Percentiles rank a stretch among this genome's conserved stretches.
phyloP scores from a whole-genome alignment of 176 grass and related monocot species.

The Avena insularis region DNA sequence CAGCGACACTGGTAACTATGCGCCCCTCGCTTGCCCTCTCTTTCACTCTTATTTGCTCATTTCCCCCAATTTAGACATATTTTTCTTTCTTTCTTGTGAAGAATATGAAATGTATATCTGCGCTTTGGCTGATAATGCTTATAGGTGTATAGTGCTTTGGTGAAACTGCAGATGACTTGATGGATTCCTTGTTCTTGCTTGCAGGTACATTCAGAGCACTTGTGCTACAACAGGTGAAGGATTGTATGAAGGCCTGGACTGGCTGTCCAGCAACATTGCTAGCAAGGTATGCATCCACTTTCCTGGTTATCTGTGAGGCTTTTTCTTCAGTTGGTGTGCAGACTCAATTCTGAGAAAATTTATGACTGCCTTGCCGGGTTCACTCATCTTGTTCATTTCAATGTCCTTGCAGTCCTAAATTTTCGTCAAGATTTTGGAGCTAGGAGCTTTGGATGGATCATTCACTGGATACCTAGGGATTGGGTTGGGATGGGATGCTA shows the following conservation, averaged over 20 bases:
- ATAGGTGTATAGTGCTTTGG: background rate
- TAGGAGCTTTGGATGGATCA: slow-evolving; percentile 46
- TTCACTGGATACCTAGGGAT: slow-evolving; percentile 39
- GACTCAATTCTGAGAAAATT: background rate
- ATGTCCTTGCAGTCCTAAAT: slow-evolving; percentile 50
- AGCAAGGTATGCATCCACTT: slow-evolving; percentile 52
- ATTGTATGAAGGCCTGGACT: slow-evolving; percentile 73
- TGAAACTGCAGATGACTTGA: background rate
- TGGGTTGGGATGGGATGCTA: slow-evolving; percentile 34
- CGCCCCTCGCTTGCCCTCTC: background rate
- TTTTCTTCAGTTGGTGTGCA: no score
- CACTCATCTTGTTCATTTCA: background rate
- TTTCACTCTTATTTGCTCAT: background rate
- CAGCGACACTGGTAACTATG: slow-evolving; percentile 66
- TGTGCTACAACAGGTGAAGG: slow-evolving; percentile 76
- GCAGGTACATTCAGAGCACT: slow-evolving; percentile 80
- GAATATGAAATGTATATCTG: background rate
- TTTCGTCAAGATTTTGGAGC: slow-evolving; percentile 38
- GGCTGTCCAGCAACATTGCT: slow-evolving; percentile 79
- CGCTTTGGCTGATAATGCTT: background rate
- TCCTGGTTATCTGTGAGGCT: background rate
- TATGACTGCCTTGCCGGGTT: background rate
- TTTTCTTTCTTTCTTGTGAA: background rate
- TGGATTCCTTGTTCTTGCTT: background rate
- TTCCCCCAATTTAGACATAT: background rate